These are phyloP conservation scores for Leishmania tropica DNA, from an alignment of 208 protist genomes.

Conservation along the genomic window DNA sequence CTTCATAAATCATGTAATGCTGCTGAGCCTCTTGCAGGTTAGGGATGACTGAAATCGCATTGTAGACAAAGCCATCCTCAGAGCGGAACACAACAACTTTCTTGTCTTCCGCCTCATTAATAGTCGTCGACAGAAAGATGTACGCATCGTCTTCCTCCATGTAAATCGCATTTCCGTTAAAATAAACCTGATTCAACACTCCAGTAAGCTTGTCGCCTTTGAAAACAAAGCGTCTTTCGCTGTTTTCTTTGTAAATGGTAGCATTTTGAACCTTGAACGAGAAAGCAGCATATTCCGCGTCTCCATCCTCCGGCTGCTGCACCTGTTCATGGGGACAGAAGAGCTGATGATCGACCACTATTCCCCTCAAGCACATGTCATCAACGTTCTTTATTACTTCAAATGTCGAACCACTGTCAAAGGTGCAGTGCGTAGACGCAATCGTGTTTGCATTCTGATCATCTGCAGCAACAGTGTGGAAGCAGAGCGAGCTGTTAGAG, in stretches of 20 bases:
- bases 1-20: conserved; percentile 24
- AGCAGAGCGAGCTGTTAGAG: conserved; percentile 43
- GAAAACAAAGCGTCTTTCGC: conserved; percentile 29
- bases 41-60: conserved; percentile 18
- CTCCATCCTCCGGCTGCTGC: conserved; percentile 18
- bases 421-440: conserved; percentile 37
- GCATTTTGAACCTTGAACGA: conserved; percentile 2
- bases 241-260: conserved; percentile 9
- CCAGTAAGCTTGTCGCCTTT: conserved; percentile 21
- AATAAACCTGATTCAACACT: conserved; percentile 36
- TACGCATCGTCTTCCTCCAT: conserved; percentile 41
- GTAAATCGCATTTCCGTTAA: conserved; percentile 50
- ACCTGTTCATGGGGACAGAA: conserved; percentile 46
- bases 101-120: conserved; percentile 26
- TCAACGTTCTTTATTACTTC: conserved; percentile 26
- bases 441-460: background rate
- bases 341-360: conserved; percentile 49
- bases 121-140: conserved; percentile 48
- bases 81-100: conserved; percentile 35
- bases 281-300: conserved; percentile 17
- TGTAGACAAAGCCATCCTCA: conserved; percentile 41
- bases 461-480: conserved; percentile 21
- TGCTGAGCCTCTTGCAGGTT: conserved; percentile 8
- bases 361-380: conserved; percentile 54
- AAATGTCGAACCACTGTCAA: conserved; percentile 54